These are phyloP conservation scores for Kuraishia borneana DNA, from an alignment of 805 yeast species.

Conservation along the genomic window DNA sequence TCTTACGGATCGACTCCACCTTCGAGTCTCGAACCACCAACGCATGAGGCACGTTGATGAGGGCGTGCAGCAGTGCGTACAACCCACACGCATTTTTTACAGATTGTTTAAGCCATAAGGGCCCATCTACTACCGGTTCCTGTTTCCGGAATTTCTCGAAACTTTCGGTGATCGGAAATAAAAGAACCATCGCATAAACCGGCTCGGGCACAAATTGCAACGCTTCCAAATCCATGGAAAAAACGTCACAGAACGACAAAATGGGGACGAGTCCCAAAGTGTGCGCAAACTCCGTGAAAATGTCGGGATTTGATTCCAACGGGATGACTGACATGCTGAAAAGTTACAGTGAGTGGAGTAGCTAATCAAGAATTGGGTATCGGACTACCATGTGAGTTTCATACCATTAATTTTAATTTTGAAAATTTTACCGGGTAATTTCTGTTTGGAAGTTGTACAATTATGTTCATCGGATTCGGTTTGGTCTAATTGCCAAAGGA, in stretches of 20 bases:
- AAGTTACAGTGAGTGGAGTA: slow-evolving; percentile 23
- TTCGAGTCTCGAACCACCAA: slow-evolving; percentile 27
- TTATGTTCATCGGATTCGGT: no score
- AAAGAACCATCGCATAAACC: slow-evolving; percentile 56
- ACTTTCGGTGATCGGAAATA: slow-evolving; percentile 65
- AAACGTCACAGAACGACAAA: slow-evolving; percentile 67
- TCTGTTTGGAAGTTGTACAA: no score
- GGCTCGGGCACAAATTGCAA: slow-evolving; percentile 79
- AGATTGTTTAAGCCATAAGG: slow-evolving; percentile 78
- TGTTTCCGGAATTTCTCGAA: slow-evolving; percentile 41
- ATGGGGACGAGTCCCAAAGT: slow-evolving; percentile 55
- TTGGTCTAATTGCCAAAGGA: no score
- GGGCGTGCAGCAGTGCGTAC: slow-evolving; percentile 66
- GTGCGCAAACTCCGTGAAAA: slow-evolving; percentile 60
- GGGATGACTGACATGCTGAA: slow-evolving; percentile 50
- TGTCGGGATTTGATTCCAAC: slow-evolving; percentile 80
- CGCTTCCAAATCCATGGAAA: slow-evolving; percentile 78
- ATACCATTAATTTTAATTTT: no score
- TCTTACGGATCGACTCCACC: slow-evolving; percentile 10
- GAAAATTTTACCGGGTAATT: no score
- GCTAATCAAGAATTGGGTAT: no score
- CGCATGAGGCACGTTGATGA: slow-evolving; percentile 34
- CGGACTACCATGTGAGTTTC: no score
- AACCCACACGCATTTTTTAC: slow-evolving; percentile 89
- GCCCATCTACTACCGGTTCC: slow-evolving; percentile 13